phyloP scores from a whole-genome alignment of 23 red algal genomes.

The Gracilaria gracilis region DNA sequence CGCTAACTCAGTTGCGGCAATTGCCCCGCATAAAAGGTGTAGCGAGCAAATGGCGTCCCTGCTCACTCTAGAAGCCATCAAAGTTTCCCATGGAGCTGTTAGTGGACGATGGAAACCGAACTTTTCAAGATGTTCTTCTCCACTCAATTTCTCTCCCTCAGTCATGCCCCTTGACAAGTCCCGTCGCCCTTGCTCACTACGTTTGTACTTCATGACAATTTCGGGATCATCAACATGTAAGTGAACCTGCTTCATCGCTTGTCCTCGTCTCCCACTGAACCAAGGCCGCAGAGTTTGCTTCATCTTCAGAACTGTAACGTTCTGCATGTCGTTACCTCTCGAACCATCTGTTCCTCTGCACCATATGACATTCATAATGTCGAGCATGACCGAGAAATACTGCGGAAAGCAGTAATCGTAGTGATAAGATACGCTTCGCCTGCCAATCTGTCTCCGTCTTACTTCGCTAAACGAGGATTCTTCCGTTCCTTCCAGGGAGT shows the following conservation, averaged over 20 bases:
- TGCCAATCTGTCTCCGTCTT: neutral
- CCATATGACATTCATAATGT: constrained; percentile 19
- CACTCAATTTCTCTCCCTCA: constrained; percentile 5
- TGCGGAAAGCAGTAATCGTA: constrained; percentile 21
- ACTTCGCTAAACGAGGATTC: neutral
- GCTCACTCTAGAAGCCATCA: neutral
- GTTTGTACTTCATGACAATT: neutral
- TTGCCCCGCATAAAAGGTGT: constrained; percentile 26
- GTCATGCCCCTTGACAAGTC: neutral
- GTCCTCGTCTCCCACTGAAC: neutral
- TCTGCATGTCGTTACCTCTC: neutral
- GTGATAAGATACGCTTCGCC: constrained; percentile 12
- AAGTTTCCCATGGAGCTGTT: neutral
- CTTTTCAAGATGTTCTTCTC: neutral
- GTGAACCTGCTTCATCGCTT: constrained; percentile 8
- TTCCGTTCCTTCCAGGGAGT: neutral
- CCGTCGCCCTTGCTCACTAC: neutral
- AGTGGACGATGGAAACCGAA: neutral
- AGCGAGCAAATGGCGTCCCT: constrained; percentile 19
- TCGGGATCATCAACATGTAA: constrained; percentile 18
- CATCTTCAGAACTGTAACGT: constrained; percentile 22
- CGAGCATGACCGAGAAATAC: constrained; percentile 25
- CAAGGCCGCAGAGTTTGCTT: constrained; percentile 22
- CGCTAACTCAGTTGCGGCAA: neutral
- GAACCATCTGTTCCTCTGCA: neutral